A percentile compares a stretch with the other conserved stretches of the same genome.
These are phyloP conservation scores for Orobanche coerulescens DNA, from an alignment of 257 asterid species.

Conservation along the genomic window DNA sequence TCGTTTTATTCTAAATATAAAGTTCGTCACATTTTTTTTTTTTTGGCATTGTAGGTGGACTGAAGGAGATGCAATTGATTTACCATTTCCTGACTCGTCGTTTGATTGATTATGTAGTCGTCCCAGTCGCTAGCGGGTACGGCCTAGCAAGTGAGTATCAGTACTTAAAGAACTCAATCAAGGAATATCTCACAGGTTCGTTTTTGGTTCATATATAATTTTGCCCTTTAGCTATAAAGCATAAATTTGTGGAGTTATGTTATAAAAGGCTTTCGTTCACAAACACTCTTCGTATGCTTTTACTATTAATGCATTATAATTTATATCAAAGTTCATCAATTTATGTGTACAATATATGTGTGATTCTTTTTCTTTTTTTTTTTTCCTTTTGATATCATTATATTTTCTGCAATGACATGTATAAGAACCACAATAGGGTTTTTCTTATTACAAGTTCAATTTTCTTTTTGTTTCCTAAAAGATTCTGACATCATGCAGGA, in stretches of 20 bases:
- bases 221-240: not conserved
- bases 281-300: not conserved
- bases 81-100: slow-evolving; percentile 59
- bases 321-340: too few relatives aligned
- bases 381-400: too few relatives aligned
- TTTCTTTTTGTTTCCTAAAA: not conserved
- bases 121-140: slow-evolving; percentile 66
- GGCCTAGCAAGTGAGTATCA: slow-evolving; percentile 67
- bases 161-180: slow-evolving; percentile 76
- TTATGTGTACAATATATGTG: not conserved
- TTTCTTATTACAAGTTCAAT: not conserved
- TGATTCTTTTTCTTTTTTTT: too few relatives aligned
- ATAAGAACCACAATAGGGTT: not conserved
- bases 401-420: not conserved
- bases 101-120: slow-evolving; percentile 65
- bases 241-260: not conserved
- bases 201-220: too few relatives aligned
- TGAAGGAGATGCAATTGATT: slow-evolving; percentile 70
- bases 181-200: slow-evolving; percentile 62
- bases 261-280: not conserved
- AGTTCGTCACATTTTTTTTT: not conserved
- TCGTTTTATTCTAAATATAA: not conserved
- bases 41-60: slow-evolving; percentile 55
- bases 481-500: slow-evolving; percentile 38
- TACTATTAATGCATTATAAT: not conserved